Evolutionary conservation across 345 rosid genomes (phyloP).

Genomic region (Atalantia buxifolia): DNA sequence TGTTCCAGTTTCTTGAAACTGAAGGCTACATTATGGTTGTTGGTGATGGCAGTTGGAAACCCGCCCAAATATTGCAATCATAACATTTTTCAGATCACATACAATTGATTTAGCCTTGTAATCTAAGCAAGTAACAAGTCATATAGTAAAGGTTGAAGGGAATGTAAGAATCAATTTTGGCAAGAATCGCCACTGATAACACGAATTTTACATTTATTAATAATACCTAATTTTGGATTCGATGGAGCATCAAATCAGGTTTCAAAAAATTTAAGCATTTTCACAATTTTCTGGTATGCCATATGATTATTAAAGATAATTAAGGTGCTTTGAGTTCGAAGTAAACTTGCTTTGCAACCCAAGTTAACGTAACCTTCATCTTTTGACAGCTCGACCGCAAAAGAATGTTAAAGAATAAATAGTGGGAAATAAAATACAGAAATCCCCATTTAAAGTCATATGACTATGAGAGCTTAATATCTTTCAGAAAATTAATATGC

Average conservation of each 20-base stretch:
- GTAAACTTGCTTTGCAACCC: slow-evolving; percentile 1
- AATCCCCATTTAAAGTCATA: too few species aligned
- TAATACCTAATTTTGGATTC: not conserved
- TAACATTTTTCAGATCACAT: not conserved
- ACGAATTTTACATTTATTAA: not conserved
- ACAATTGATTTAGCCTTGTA: not conserved
- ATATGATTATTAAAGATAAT: not conserved
- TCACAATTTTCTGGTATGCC: not conserved
- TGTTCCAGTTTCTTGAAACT: slow-evolving; percentile 44
- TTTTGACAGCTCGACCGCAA: slow-evolving; percentile 3
- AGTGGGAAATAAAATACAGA: too few species aligned
- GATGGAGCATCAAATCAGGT: not conserved
- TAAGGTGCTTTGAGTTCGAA: not conserved
- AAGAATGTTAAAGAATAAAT: not conserved
- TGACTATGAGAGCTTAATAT: not conserved
- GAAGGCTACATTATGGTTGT: slow-evolving; percentile 32
- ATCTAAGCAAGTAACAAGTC: slow-evolving; percentile 6
- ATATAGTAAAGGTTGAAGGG: not conserved
- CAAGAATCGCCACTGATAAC: not conserved
- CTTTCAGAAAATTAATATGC: not conserved
- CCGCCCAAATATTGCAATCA: slow-evolving; percentile 25
- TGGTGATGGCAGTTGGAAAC: slow-evolving; percentile 42
- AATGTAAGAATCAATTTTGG: not conserved
- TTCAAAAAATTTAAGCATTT: not conserved
- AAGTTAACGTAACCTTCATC: not conserved